These are phyloP conservation scores for Crassisporium funariophilum DNA, from an alignment of 768 basidiomycete genomes.

Conservation along the genomic window DNA sequence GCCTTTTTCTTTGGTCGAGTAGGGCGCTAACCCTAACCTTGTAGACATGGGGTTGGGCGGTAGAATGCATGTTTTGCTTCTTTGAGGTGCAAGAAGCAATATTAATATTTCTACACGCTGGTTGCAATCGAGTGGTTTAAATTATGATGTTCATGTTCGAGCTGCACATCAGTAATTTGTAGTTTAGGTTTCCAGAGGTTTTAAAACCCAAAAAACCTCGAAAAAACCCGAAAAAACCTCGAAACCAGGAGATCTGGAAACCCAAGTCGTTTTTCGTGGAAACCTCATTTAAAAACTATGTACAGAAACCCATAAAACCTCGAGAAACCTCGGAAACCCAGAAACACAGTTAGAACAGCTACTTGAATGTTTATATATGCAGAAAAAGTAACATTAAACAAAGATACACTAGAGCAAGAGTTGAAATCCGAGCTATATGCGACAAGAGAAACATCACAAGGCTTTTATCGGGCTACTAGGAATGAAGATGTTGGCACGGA, in stretches of 20 bases:
- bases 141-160: too few relatives aligned
- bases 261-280: not conserved
- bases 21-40: too few relatives aligned
- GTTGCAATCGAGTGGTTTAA: too few relatives aligned
- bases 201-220: not conserved
- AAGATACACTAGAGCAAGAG: not conserved
- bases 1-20: too few relatives aligned
- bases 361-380: not conserved
- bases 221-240: not conserved
- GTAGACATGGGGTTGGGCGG: too few relatives aligned
- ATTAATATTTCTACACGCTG: too few relatives aligned
- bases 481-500: not conserved
- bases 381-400: not conserved
- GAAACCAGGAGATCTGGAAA: not conserved
- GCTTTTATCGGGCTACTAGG: not conserved
- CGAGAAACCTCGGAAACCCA: slow-evolving; percentile 3
- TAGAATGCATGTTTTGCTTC: too few relatives aligned
- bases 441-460: not conserved
- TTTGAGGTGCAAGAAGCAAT: too few relatives aligned
- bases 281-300: not conserved
- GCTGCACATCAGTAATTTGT: too few relatives aligned
- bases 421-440: not conserved
- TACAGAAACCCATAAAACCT: not conserved
- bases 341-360: not conserved
- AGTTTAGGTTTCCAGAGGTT: not conserved